Conservation (phyloP, 1,284 basidiomycete genomes). For the Inonotus obliquus region DNA sequence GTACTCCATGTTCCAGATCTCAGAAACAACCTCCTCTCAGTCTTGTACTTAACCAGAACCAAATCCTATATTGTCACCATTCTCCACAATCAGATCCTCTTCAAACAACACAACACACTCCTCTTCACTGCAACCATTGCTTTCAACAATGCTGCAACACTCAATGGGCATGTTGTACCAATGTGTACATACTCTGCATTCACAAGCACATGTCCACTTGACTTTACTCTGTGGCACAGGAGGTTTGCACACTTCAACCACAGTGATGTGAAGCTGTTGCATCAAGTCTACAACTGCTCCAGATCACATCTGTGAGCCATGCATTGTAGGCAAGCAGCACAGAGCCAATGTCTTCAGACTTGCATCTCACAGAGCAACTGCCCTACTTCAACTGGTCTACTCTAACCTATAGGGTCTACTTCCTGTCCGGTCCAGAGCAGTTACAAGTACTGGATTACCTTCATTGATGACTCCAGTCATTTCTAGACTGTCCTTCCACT, state of each 20-base stretch:
- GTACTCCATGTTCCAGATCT: slow-evolving; percentile 28
- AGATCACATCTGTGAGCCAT: slow-evolving; percentile 21
- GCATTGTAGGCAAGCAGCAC: slow-evolving; percentile 23
- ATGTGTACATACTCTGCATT: neutral
- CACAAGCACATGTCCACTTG: neutral
- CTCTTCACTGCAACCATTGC: slow-evolving; percentile 20
- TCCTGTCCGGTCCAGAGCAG: no score
- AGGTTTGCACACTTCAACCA: neutral
- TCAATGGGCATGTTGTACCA: neutral
- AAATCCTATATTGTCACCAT: slow-evolving; percentile 12
- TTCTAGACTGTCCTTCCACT: no score
- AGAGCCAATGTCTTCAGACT: slow-evolving; percentile 17
- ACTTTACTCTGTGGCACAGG: neutral
- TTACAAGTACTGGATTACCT: no score
- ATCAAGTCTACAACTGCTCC: slow-evolving; percentile 2
- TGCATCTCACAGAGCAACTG: no score
- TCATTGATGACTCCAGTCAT: no score
- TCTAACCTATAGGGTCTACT: no score
- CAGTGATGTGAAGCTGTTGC: neutral
- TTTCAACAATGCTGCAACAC: slow-evolving; percentile 19
- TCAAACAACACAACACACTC: slow-evolving; percentile 6
- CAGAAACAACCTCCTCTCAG: no score
- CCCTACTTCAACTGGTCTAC: no score
- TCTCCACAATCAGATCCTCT: slow-evolving; percentile 4
- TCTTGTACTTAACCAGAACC: slow-evolving; percentile 30